Percentiles rank a stretch among this genome's conserved stretches.
Conservation (phyloP, 2,329 filamentous ascomycete species). For the Pyrenophora tritici-repentis region DNA sequence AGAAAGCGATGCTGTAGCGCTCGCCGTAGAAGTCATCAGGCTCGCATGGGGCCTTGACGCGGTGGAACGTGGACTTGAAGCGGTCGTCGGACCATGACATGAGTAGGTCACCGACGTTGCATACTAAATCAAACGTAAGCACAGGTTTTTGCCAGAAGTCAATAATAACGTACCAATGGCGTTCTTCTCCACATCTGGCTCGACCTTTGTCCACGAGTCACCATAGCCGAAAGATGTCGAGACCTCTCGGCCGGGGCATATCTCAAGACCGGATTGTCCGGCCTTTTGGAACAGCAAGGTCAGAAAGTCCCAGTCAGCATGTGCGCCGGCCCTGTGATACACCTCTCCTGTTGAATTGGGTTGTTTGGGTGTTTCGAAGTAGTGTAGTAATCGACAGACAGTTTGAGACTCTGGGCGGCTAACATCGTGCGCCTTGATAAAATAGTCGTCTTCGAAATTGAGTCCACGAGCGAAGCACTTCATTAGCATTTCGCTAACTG, state of each 20-base stretch:
- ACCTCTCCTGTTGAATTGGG: conserved; percentile 44
- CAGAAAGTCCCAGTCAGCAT: conserved; percentile 67
- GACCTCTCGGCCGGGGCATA: conserved; percentile 66
- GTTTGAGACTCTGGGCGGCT: conserved; percentile 56
- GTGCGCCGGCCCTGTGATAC: conserved; percentile 65
- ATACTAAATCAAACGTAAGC: conserved; percentile 55
- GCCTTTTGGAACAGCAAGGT: conserved; percentile 67
- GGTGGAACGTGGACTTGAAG: conserved; percentile 69
- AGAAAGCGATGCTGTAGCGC: conserved; percentile 69
- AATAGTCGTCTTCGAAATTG: conserved; percentile 62
- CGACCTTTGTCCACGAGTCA: conserved; percentile 68
- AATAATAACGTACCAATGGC: conserved; percentile 21
- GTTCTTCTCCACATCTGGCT: conserved; percentile 30
- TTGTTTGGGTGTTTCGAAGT: conserved; percentile 50
- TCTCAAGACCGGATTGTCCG: conserved; percentile 66
- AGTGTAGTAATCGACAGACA: conserved; percentile 62
- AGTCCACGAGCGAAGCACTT: conserved; percentile 63
- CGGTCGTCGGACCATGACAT: conserved; percentile 71
- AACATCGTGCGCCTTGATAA: conserved; percentile 60
- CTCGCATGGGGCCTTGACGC: conserved; percentile 65
- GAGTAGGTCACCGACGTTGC: conserved; percentile 69
- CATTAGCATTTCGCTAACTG: conserved; percentile 62
- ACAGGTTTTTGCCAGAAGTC: neutral
- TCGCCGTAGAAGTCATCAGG: conserved; percentile 61
- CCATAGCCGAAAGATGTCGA: conserved; percentile 64